Percentiles rank a stretch among this genome's conserved stretches.
Evolutionary conservation across 768 basidiomycete species (phyloP).

Genomic region (Galerina sulciceps): DNA sequence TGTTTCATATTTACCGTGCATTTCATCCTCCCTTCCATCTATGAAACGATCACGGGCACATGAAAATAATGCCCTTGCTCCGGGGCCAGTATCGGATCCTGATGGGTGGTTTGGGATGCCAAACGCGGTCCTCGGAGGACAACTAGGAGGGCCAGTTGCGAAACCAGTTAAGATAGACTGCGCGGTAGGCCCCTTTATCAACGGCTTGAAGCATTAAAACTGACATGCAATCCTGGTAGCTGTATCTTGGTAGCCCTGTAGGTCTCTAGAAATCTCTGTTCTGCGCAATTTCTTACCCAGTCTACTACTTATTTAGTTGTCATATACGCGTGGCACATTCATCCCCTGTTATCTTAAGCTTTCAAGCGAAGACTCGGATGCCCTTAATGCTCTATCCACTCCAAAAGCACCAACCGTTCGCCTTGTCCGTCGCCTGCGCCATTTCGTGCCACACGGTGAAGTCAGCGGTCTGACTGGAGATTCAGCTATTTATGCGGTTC

Average conservation of each 20-base stretch:
- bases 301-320: constrained; percentile 12
- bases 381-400: constrained; percentile 16
- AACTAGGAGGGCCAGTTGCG: constrained; percentile 3
- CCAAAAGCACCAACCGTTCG: constrained; percentile 14
- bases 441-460: not conserved
- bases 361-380: constrained; percentile 18
- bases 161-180: constrained; percentile 23
- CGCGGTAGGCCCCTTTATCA: constrained; percentile 7
- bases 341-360: constrained; percentile 28
- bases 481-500: no score
- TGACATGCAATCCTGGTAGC: constrained; percentile 3
- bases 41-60: constrained; percentile 22
- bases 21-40: constrained; percentile 16
- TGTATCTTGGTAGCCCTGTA: constrained; percentile 24
- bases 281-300: not conserved
- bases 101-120: constrained; percentile 24
- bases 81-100: constrained; percentile 22
- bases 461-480: not conserved
- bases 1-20: constrained; percentile 22
- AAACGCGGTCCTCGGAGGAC: constrained; percentile 6
- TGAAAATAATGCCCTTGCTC: constrained; percentile 12
- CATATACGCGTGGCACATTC: constrained; percentile 28
- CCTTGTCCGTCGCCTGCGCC: constrained; percentile 16
- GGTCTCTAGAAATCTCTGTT: not conserved
- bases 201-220: no score